Base-by-base conservation (phyloP, 768 basidiomycete species). In the Panaeolus cyanescens region DNA sequence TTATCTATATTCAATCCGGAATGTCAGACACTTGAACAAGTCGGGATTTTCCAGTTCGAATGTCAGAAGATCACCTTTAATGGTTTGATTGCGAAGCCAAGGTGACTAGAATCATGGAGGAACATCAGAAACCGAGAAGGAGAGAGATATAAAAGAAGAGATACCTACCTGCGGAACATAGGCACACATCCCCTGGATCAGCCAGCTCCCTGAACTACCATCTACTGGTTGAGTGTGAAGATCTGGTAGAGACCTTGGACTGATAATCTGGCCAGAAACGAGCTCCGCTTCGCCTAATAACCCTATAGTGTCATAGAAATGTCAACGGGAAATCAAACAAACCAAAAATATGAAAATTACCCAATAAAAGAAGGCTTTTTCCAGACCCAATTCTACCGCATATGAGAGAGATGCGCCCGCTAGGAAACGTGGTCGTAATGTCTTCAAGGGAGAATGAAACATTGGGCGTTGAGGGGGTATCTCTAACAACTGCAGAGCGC, bases 61-160 rank as follows among this genome's bases (percentile, higher is more conserved):
- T 2, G 17, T 25, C 45, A 50, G 25, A 28, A n/a, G 30, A 22
- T 4, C 45, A 50, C 45, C 45, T 50, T 50, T 50, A 50, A 50
- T 50, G 45, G 45, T 50, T 50, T 50, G 45, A 50, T 50, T 50
- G 25, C 45, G 45, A 50, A 50, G 45, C 45, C 45, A 50, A 25
- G 45, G 45, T 50, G 45, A 50, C 45, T 50, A 50, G 10, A 50
- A 28, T 50, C 22, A 50, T 42, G 8, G 30, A 50, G 22, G 45
- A 50, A 13, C 30, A 13, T 50, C 45, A 50, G 45, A 30, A 28
- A 50, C 19, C 3, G 22, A 12, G 19, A 28, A 5, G 25, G 12
- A 50, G 45, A 28, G 15, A 50, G 33, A 13, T 34, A 13, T 50
- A 50, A 12, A 50, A 25, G 45, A 50, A 50, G 45, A 28, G 45